Evolutionary conservation across 2,329 filamentous ascomycete species (phyloP).

Genomic region (Knufia fluminis): DNA sequence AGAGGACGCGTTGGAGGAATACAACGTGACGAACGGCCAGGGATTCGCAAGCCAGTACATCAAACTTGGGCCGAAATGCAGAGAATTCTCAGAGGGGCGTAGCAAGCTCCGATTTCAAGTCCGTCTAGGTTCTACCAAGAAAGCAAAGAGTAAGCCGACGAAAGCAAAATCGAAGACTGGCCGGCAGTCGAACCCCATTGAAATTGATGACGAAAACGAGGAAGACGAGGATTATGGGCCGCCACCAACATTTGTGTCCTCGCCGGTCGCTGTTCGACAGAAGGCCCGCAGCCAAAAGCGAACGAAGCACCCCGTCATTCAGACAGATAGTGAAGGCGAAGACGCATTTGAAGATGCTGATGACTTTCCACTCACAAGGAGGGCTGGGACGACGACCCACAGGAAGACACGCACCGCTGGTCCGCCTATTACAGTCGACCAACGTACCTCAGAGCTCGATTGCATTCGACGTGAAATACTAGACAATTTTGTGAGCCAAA

Average conservation of each 20-base stretch:
- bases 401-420: conserved; percentile 21
- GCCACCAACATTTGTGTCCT: conserved; percentile 58
- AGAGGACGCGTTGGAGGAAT: conserved; percentile 64
- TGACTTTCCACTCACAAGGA: conserved; percentile 23
- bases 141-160: conserved; percentile 26
- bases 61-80: conserved; percentile 34
- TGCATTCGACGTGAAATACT: conserved; percentile 35
- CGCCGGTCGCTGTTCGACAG: conserved; percentile 33
- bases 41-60: conserved; percentile 65
- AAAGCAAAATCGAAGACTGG: conserved; percentile 25
- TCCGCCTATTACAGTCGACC: conserved; percentile 39
- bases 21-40: conserved; percentile 53
- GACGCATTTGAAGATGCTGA: conserved; percentile 35
- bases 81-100: conserved; percentile 38
- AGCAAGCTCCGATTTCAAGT: conserved; percentile 45
- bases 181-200: conserved; percentile 24
- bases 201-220: conserved; percentile 23
- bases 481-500: conserved; percentile 39
- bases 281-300: background rate
- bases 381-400: conserved; percentile 25
- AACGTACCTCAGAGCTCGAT: conserved; percentile 34
- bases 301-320: background rate
- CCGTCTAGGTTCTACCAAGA: conserved; percentile 38
- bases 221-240: conserved; percentile 37
- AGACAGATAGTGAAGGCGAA: conserved; percentile 25